phyloP scores from a whole-genome alignment of 257 asterid species.

The Thymus quinquecostatus region DNA sequence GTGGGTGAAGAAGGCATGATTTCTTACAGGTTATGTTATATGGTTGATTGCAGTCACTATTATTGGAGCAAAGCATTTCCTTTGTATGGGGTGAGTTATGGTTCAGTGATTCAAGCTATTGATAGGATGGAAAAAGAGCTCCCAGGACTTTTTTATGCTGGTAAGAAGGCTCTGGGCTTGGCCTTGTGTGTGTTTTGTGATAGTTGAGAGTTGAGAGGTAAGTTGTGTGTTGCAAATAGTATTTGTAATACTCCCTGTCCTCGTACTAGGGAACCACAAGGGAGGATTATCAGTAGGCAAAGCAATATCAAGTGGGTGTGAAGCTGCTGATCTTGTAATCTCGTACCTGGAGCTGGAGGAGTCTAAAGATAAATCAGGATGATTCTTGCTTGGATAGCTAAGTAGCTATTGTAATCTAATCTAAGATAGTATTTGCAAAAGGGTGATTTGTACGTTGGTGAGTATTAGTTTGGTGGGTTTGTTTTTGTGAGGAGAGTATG shows the following conservation, averaged over 20 bases:
- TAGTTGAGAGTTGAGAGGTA: too few relatives aligned
- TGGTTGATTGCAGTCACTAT: constrained; percentile 66
- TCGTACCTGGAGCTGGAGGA: constrained; percentile 67
- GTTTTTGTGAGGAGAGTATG: neutral
- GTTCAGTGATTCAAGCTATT: constrained; percentile 64
- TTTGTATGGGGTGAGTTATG: constrained; percentile 67
- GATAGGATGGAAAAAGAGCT: constrained; percentile 82
- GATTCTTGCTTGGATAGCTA: too few relatives aligned
- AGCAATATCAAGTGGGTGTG: constrained; percentile 82
- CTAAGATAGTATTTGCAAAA: neutral
- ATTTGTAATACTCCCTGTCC: too few relatives aligned
- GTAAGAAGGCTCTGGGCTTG: constrained; percentile 38
- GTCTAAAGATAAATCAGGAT: constrained; percentile 29
- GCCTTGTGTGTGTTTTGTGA: too few relatives aligned
- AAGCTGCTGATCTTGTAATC: constrained; percentile 88
- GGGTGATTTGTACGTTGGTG: constrained; percentile 15
- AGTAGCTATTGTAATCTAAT: too few relatives aligned
- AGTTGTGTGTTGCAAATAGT: too few relatives aligned
- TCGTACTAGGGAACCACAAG: constrained; percentile 85
- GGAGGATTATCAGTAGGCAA: constrained; percentile 93
- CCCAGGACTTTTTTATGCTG: constrained; percentile 90
- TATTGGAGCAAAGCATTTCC: constrained; percentile 94
- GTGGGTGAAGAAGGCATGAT: constrained; percentile 29
- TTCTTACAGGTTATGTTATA: constrained; percentile 40
- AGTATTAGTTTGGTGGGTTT: neutral